Evolutionary conservation across 1,284 basidiomycete species (phyloP).

Genomic region (Pulveroboletus sp.): DNA sequence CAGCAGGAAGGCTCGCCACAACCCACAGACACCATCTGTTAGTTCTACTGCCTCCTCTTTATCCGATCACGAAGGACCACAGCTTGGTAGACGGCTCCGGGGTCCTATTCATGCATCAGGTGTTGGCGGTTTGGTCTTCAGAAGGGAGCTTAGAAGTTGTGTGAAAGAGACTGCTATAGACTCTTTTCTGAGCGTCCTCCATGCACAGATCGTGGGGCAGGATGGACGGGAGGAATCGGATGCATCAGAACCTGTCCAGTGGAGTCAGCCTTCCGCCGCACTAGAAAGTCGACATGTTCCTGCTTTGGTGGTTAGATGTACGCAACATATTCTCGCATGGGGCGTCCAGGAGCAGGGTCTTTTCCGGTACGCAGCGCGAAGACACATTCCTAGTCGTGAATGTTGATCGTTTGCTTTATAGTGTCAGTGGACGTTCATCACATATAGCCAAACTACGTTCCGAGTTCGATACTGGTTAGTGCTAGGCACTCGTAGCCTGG

Average conservation of each 20-base stretch:
- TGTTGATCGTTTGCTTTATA: constrained; percentile 34
- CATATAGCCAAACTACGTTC: constrained; percentile 74
- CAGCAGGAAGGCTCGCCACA: constrained; percentile 46
- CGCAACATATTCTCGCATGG: constrained; percentile 78
- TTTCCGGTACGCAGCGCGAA: constrained; percentile 58
- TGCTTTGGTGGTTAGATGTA: constrained; percentile 74
- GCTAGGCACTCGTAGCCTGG: neutral
- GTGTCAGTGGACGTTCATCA: constrained; percentile 72
- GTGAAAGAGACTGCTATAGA: constrained; percentile 63
- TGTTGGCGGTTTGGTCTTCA: constrained; percentile 63
- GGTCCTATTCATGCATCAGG: constrained; percentile 47
- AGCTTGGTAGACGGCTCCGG: constrained; percentile 56
- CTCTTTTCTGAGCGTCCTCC: constrained; percentile 20
- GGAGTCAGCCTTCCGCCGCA: constrained; percentile 33
- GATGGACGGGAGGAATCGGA: constrained; percentile 22
- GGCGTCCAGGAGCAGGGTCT: constrained; percentile 83
- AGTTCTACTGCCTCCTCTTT: constrained; percentile 51
- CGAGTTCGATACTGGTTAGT: constrained; percentile 82
- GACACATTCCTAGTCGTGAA: neutral
- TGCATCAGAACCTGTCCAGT: constrained; percentile 15
- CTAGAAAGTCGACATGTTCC: constrained; percentile 64
- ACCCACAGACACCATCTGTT: constrained; percentile 59
- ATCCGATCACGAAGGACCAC: constrained; percentile 59
- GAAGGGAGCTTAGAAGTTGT: constrained; percentile 54
- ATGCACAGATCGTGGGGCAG: constrained; percentile 22